Base-by-base conservation (phyloP, 768 basidiomycete species). In the Chiua virens region DNA sequence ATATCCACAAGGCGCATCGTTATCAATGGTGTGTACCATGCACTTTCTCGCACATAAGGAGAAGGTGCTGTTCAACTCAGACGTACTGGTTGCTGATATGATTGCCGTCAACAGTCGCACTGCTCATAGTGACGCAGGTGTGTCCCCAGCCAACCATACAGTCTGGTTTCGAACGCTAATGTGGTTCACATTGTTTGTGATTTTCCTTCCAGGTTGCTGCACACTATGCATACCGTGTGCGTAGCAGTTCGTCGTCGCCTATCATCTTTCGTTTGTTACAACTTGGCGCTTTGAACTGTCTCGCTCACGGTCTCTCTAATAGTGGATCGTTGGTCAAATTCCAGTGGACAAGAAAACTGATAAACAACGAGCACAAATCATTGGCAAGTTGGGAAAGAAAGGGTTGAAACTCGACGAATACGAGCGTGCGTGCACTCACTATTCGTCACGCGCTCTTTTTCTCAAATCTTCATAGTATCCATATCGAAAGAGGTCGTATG, bases 401-500 rank as follows among this genome's bases (percentile, higher is more conserved):
- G 78, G 82, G 43, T 74, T 97, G 6, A 81, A 89, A 58, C 75
- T 99, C 47, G 84, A 90, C 60, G 95, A 98, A 69, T 91, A 98
- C 64, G 96, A 99, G 75, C 73, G 91, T 92, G 67, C 55, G 86
- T 68, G 25, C 14, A 14, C 21, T 41, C 4, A 13, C 8, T 15
- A 13, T 27, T 15, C 34, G 9, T 15, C 22, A 9, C 18, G 13
- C 15, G 10, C 17, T 21, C 3, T 1, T 35, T 42, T 23, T 45
- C 47, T 30, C 45, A 27, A 22, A 57, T 56, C 9, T 8, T 22
- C 50, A 3, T 54, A 90, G 89, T 83, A 51, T 85, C 85, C 37
- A 92, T 98, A 50, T 92, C 96, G 5, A 89, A 87, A 35, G 95
- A 98, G 61, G 83, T 98, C 20, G 91, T 98, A 54, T 88, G 92